Evolutionary conservation across 2,329 filamentous ascomycete genomes (phyloP).

Genomic region (Paraphoma sp.): DNA sequence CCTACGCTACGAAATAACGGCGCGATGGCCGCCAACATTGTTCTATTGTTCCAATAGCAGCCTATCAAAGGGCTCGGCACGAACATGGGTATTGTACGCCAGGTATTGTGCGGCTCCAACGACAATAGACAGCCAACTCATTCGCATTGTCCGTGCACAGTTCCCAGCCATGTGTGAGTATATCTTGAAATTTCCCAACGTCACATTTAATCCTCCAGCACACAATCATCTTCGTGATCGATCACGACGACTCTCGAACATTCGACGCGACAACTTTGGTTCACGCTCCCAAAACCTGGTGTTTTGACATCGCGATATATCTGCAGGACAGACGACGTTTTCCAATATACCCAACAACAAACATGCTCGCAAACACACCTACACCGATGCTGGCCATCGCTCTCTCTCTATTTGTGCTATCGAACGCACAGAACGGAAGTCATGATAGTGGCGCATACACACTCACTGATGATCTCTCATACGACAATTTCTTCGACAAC

Average conservation of each 20-base stretch:
- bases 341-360: background rate
- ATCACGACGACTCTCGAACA: too few relatives aligned
- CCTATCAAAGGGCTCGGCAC: background rate
- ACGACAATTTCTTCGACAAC: constrained; percentile 40
- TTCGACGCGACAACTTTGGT: background rate
- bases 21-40: background rate
- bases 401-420: constrained; percentile 2
- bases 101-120: too few relatives aligned
- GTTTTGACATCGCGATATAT: background rate
- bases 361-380: constrained; percentile 3
- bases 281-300: background rate
- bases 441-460: constrained; percentile 17
- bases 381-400: constrained; percentile 16
- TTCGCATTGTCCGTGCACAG: constrained; percentile 3
- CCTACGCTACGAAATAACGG: background rate
- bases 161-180: background rate
- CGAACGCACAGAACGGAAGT: constrained; percentile 5
- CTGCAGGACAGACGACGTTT: background rate
- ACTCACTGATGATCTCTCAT: constrained; percentile 35
- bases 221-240: background rate
- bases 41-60: constrained; percentile 4
- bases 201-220: background rate
- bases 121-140: background rate
- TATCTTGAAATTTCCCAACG: background rate
- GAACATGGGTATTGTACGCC: background rate